Conservation (phyloP, 83 land plant genomes). For the Thuja plicata region DNA sequence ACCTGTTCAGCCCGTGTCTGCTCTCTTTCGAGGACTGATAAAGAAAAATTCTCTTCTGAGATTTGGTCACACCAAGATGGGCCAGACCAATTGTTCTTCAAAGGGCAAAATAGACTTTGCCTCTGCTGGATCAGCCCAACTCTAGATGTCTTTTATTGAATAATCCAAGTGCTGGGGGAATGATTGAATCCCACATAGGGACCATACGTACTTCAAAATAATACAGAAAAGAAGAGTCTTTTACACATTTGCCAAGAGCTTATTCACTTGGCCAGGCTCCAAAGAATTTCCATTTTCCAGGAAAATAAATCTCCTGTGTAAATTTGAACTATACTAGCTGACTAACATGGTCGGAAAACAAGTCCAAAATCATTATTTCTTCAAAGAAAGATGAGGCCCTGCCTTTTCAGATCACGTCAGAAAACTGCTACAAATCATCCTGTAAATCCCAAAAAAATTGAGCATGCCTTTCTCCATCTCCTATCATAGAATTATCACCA, state of each 20-base stretch:
- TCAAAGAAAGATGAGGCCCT: neutral
- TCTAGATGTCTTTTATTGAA: slow-evolving; percentile 5
- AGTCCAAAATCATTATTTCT: slow-evolving; percentile 9
- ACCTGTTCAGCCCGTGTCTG: neutral
- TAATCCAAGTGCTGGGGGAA: slow-evolving; percentile 8
- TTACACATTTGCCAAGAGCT: slow-evolving; percentile 13
- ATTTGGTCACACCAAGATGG: neutral
- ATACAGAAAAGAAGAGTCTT: slow-evolving; percentile 12
- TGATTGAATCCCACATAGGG: slow-evolving; percentile 8
- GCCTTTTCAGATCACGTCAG: slow-evolving; percentile 4
- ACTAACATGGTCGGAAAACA: slow-evolving; percentile 6
- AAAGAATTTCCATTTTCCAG: slow-evolving; percentile 13
- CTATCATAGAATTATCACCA: slow-evolving; percentile 1
- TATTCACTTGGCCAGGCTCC: slow-evolving; percentile 6
- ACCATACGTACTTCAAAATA: neutral
- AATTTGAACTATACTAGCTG: neutral
- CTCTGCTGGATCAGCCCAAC: neutral
- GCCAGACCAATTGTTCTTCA: slow-evolving; percentile 1
- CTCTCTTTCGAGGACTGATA: neutral
- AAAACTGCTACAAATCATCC: neutral
- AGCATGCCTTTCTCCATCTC: slow-evolving; percentile 5
- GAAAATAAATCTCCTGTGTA: neutral
- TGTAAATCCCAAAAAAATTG: slow-evolving; percentile 4
- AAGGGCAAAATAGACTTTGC: neutral
- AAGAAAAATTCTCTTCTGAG: neutral